Base-by-base conservation (phyloP, 176 grass and related monocot genomes). In the Carex parvula region DNA sequence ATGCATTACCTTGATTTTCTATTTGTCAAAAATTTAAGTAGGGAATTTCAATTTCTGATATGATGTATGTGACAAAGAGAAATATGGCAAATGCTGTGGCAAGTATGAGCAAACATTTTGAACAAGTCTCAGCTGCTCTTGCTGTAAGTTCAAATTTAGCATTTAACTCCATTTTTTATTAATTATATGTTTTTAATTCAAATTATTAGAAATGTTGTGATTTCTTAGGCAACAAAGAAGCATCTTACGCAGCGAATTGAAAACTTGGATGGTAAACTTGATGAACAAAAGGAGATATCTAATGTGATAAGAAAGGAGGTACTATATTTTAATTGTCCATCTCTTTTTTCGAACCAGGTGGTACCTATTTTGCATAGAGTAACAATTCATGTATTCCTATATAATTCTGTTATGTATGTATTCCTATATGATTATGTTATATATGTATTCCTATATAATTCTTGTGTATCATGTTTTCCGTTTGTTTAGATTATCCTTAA, bases 1-100 rank as follows among this genome's bases (percentile, higher is more conserved):
- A 20, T 42, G 35, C n/a, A 8, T 48, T 71, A 39, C 15, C 33
- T 70, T 37, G 6, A 8, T 70, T 1, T 70, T 41, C 66, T n/a
- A 2, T 41, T 41, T 15, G 33, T 37, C 16, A 15, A 70, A 70
- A 70, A 70, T 70, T n/a, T 3, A 70, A 68, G 14, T 73, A 97
- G 95, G 92, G 92, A 75, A 82, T 93, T 70, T 98, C 92, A 4
- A 91, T 98, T 37, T 87, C 86, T n/a, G 92, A 98, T 73, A 75
- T 94, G 77, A 94, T 98, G 91, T 98, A 98, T 82, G 92, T 98
- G 16, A 98, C 95, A 42, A 98, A 94, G 84, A 87, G 77, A 29
- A 94, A 93, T 83, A 94, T 98, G 92, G 85, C 91, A 61, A 93
- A 85, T 82, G 95, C 88, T 87, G 91, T 98, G 80, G 90, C 89